Evolutionary conservation across 1,139 yeast species (phyloP).

Genomic region (Geotrichum klebahnii): DNA sequence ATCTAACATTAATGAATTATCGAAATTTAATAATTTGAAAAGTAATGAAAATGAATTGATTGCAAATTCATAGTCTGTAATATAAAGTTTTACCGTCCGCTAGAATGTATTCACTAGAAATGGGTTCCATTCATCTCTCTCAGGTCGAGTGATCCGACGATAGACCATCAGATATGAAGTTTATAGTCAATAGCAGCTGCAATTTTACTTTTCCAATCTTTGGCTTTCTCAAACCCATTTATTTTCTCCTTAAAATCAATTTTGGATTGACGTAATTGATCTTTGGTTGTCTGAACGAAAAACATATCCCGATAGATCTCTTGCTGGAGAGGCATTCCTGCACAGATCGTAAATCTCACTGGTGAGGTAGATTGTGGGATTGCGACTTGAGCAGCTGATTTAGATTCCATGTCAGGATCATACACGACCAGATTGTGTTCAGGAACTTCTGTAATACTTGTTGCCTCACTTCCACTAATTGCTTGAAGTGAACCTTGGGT

Average conservation of each 20-base stretch:
- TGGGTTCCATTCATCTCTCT: too few relatives aligned
- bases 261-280: constrained; percentile 56
- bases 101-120: too few relatives aligned
- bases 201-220: constrained; percentile 63
- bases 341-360: constrained; percentile 43
- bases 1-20: too few relatives aligned
- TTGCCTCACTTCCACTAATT: background rate
- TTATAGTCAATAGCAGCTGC: constrained; percentile 2
- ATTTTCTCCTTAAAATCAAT: constrained; percentile 30
- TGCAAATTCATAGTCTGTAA: too few relatives aligned
- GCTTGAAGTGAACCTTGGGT: constrained; percentile 1
- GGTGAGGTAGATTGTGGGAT: background rate
- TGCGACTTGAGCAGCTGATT: background rate
- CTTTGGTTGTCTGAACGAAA: constrained; percentile 63
- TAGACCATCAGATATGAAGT: background rate
- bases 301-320: constrained; percentile 76
- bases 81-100: too few relatives aligned
- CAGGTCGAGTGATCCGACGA: background rate
- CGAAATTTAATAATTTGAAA: too few relatives aligned
- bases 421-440: constrained; percentile 10
- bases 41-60: too few relatives aligned
- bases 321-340: constrained; percentile 68
- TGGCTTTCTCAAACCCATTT: constrained; percentile 64
- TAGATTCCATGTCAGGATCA: background rate
- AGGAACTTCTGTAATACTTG: constrained; percentile 45